These are phyloP conservation scores for Crithidia expoeki DNA, from an alignment of 208 protist genomes.

Conservation along the genomic window DNA sequence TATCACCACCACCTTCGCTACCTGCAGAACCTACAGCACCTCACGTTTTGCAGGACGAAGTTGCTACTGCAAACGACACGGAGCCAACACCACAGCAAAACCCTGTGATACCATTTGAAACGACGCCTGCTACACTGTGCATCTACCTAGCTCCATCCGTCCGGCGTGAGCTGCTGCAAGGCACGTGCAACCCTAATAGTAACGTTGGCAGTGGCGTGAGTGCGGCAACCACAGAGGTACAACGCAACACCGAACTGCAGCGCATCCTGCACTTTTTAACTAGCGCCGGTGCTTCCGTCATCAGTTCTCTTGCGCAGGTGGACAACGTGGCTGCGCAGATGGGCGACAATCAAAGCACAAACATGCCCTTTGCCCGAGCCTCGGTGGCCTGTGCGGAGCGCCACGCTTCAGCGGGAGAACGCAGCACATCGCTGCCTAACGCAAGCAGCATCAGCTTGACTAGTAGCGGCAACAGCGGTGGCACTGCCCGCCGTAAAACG, in stretches of 20 bases:
- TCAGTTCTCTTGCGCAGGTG: conserved; percentile 23
- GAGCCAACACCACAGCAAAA: background rate
- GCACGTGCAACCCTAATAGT: background rate
- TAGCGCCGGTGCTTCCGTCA: conserved; percentile 19
- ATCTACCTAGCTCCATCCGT: conserved; percentile 24
- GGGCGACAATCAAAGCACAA: conserved; percentile 7
- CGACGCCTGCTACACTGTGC: conserved; percentile 13
- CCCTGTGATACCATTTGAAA: conserved; percentile 4
- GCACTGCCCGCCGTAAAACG: conserved; percentile 5
- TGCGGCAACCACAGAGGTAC: conserved; percentile 17
- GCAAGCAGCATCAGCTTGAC: background rate
- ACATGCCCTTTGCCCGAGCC: background rate
- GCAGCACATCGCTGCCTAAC: conserved; percentile 2
- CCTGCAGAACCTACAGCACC: background rate
- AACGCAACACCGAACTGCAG: conserved; percentile 30
- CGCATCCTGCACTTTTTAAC: conserved; percentile 31
- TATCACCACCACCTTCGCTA: background rate
- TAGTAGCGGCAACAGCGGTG: background rate
- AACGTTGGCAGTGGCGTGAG: background rate
- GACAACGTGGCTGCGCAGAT: conserved; percentile 29
- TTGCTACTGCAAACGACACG: background rate
- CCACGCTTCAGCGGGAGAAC: background rate
- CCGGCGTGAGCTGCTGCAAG: conserved; percentile 21
- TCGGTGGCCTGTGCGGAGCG: background rate
- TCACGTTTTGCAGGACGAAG: background rate